Evolutionary conservation across 805 yeast genomes (phyloP).

Genomic region (Candida adriatica): DNA sequence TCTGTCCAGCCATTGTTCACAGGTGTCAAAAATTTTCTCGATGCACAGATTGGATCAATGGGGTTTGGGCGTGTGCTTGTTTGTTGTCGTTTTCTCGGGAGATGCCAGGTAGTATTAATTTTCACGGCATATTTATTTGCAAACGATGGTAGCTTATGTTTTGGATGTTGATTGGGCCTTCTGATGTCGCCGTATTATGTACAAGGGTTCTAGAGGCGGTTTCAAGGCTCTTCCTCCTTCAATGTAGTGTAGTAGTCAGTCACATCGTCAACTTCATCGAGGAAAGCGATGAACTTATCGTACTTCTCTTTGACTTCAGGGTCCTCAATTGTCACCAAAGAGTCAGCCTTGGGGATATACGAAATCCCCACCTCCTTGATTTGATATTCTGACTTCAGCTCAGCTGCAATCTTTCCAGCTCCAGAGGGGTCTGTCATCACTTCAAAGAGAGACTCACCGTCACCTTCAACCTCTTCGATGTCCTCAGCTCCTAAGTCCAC

Average conservation of each 20-base stretch:
- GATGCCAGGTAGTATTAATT: neutral
- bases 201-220: conserved; percentile 1
- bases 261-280: conserved; percentile 82
- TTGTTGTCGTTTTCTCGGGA: neutral
- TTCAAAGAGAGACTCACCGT: conserved; percentile 30
- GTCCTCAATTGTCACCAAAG: conserved; percentile 44
- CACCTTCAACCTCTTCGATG: conserved; percentile 42
- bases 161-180: neutral
- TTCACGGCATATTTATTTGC: conserved; percentile 5
- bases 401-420: conserved; percentile 53
- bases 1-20: too few species aligned
- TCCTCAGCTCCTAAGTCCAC: conserved; percentile 75
- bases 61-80: too few species aligned
- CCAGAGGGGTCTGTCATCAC: conserved; percentile 60
- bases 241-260: conserved; percentile 72
- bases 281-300: conserved; percentile 47
- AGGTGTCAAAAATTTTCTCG: too few species aligned
- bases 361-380: conserved; percentile 69
- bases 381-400: conserved; percentile 44
- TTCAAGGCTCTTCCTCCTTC: conserved; percentile 28
- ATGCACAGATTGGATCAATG: too few species aligned
- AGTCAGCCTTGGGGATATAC: conserved; percentile 58
- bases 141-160: too few species aligned
- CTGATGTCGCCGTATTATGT: conserved; percentile 1
- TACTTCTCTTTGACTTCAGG: conserved; percentile 46